phyloP scores from a whole-genome alignment of 768 basidiomycete genomes.

The Boletus patriciae region DNA sequence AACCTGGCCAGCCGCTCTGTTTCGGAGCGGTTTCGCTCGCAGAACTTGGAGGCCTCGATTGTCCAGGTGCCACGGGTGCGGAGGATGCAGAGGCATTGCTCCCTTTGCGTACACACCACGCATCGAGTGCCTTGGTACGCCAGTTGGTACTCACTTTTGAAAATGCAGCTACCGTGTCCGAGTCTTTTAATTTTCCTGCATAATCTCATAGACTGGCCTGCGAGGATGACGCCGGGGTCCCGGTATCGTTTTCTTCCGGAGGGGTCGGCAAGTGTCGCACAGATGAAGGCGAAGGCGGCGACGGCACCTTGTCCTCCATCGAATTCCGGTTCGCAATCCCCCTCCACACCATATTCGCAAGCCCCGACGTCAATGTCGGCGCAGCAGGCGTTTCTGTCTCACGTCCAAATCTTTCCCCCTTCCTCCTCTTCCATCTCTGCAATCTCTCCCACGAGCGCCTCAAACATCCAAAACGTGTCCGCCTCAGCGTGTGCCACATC shows the following conservation, averaged over 20 bases:
- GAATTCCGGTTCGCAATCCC: constrained; percentile 75
- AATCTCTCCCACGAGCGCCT: constrained; percentile 70
- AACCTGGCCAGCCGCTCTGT: constrained; percentile 17
- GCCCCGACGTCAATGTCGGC: constrained; percentile 47
- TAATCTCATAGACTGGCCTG: constrained; percentile 61
- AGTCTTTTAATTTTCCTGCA: constrained; percentile 71
- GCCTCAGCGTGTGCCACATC: constrained; percentile 71
- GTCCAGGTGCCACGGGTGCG: background rate
- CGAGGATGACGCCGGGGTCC: constrained; percentile 20
- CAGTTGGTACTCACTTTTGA: constrained; percentile 77
- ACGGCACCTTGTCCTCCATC: constrained; percentile 57
- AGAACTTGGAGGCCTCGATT: constrained; percentile 20
- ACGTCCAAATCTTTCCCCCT: constrained; percentile 60
- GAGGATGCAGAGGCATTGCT: constrained; percentile 10
- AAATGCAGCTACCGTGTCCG: constrained; percentile 66
- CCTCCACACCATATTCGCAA: constrained; percentile 69
- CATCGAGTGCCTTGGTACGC: constrained; percentile 56
- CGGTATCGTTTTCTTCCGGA: constrained; percentile 16
- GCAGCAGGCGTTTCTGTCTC: constrained; percentile 43
- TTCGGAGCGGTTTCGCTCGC: constrained; percentile 22
- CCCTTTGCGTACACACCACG: constrained; percentile 28
- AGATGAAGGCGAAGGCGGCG: constrained; percentile 40
- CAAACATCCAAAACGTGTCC: constrained; percentile 82
- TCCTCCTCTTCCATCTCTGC: constrained; percentile 72
- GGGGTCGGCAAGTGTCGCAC: constrained; percentile 28